Percentiles rank a stretch among this genome's conserved stretches.
phyloP scores from a whole-genome alignment of 805 yeast genomes.

The Ogataea populi-albae region DNA sequence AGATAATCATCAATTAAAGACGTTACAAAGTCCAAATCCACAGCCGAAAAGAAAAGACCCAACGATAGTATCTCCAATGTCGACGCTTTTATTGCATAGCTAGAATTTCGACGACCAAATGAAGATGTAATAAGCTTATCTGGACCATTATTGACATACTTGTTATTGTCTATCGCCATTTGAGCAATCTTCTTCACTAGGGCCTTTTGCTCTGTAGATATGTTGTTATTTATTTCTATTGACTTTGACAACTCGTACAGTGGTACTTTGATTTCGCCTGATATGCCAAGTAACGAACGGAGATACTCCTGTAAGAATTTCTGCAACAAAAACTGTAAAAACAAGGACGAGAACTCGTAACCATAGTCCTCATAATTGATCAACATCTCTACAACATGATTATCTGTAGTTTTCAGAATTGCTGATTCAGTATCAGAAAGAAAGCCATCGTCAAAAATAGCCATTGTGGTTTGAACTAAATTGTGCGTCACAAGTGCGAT shows the following conservation, averaged over 20 bases:
- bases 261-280: slow-evolving; percentile 9
- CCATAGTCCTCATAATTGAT: slow-evolving; percentile 32
- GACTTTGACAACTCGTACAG: slow-evolving; percentile 16
- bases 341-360: slow-evolving; percentile 29
- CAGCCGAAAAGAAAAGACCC: slow-evolving; percentile 46
- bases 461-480: slow-evolving; percentile 17
- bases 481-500: slow-evolving; percentile 21
- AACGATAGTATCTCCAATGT: slow-evolving; percentile 61
- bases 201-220: slow-evolving; percentile 9
- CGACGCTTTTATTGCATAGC: slow-evolving; percentile 22
- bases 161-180: slow-evolving; percentile 17
- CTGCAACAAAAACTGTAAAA: slow-evolving; percentile 27
- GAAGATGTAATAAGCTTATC: slow-evolving; percentile 26
- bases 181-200: slow-evolving; percentile 18
- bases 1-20: slow-evolving; percentile 50
- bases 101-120: slow-evolving; percentile 26
- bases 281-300: slow-evolving; percentile 17
- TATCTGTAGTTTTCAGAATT: slow-evolving; percentile 14
- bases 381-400: slow-evolving; percentile 23
- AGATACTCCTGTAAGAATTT: slow-evolving; percentile 24
- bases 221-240: slow-evolving; percentile 8
- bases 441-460: slow-evolving; percentile 31
- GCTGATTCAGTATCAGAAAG: slow-evolving; percentile 20
- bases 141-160: slow-evolving; percentile 23
- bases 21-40: slow-evolving; percentile 42